These are phyloP conservation scores for Beauveria bassiana DNA, from an alignment of 2,329 filamentous ascomycete genomes.

Conservation along the genomic window DNA sequence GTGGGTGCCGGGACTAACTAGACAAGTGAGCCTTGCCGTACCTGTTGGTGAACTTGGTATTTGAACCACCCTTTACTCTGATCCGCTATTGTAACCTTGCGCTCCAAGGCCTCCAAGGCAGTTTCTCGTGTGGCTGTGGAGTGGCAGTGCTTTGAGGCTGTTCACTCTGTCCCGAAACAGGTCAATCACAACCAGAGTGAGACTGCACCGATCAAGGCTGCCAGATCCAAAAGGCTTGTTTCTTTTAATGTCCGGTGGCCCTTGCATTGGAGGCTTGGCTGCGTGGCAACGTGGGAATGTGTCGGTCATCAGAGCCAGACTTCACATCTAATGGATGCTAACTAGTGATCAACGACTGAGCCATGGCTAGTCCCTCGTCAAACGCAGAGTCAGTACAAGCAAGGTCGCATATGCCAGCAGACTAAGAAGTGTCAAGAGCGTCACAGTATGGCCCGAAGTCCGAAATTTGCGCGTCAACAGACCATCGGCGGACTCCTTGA, in stretches of 20 bases:
- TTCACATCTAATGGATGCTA: not conserved
- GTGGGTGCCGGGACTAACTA: not conserved
- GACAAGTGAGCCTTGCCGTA: constrained; percentile 1
- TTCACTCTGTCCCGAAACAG: not conserved
- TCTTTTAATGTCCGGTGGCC: not conserved
- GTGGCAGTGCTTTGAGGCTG: not conserved
- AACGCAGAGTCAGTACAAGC: constrained; percentile 45
- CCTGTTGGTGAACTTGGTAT: not conserved
- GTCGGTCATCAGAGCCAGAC: not conserved
- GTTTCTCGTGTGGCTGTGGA: not conserved
- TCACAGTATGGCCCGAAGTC: constrained; percentile 56
- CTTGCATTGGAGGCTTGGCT: not conserved
- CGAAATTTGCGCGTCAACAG: constrained; percentile 46
- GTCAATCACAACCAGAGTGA: not conserved
- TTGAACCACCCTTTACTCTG: not conserved
- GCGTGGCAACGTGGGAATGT: not conserved
- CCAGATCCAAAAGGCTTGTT: not conserved
- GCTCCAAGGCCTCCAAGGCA: not conserved
- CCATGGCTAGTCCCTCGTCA: constrained; percentile 18
- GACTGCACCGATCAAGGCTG: not conserved
- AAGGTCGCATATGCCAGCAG: constrained; percentile 50
- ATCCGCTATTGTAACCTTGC: not conserved
- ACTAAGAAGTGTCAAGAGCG: constrained; percentile 49
- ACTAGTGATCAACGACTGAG: not conserved
- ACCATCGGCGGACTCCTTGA: constrained; percentile 27